phyloP scores from a whole-genome alignment of 768 basidiomycete genomes.

The Russula sp. region DNA sequence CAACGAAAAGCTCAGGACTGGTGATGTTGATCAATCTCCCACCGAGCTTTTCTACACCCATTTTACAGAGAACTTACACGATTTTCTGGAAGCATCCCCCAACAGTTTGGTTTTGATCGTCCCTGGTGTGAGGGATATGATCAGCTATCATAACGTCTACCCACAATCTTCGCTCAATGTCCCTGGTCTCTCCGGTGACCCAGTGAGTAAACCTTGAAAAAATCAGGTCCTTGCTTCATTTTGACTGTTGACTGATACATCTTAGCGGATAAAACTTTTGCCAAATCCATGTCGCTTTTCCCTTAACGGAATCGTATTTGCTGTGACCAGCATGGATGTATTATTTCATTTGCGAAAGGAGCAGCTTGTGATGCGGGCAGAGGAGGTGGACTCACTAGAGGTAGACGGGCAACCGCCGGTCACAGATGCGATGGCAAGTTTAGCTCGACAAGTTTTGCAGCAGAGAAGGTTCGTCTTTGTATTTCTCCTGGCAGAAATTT shows the following conservation, averaged over 20 bases:
- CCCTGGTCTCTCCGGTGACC: slow-evolving; percentile 37
- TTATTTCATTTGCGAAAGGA: slow-evolving; percentile 86
- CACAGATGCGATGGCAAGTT: slow-evolving; percentile 69
- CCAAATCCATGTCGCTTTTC: slow-evolving; percentile 84
- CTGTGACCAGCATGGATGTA: slow-evolving; percentile 75
- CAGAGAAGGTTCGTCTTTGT: slow-evolving; percentile 63
- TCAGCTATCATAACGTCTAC: slow-evolving; percentile 73
- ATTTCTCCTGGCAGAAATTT: neutral
- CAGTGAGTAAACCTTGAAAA: slow-evolving; percentile 35
- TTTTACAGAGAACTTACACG: slow-evolving; percentile 49
- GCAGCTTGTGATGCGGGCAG: slow-evolving; percentile 62
- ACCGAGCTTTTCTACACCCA: slow-evolving; percentile 58
- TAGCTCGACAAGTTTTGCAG: slow-evolving; percentile 73
- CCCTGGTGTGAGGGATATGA: slow-evolving; percentile 75
- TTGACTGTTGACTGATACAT: neutral
- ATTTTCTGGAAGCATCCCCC: slow-evolving; percentile 54
- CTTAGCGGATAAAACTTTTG: slow-evolving; percentile 66
- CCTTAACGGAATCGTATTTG: slow-evolving; percentile 80
- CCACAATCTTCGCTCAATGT: slow-evolving; percentile 65
- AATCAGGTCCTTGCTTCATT: neutral
- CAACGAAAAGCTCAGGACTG: slow-evolving; percentile 68
- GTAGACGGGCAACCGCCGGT: slow-evolving; percentile 35
- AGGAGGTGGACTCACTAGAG: slow-evolving; percentile 47
- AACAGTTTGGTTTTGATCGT: slow-evolving; percentile 69
- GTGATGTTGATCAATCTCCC: slow-evolving; percentile 62